Evolutionary conservation across 768 basidiomycete genomes (phyloP).

Genomic region (Leccinellum albellum): DNA sequence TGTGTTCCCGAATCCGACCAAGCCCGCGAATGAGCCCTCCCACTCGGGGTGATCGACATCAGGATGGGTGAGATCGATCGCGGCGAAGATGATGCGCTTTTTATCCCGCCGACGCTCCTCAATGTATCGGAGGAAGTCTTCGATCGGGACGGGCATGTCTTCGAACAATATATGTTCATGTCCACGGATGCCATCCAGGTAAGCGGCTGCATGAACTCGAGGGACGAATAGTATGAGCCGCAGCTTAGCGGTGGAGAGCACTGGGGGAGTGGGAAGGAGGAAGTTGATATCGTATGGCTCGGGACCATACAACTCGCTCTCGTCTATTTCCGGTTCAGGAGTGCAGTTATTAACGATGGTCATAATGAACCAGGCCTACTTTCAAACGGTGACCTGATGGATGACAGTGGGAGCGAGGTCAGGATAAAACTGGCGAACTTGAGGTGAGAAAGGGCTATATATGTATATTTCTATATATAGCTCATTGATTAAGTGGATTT

Average conservation of each 20-base stretch:
- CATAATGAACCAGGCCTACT: slow-evolving; percentile 5
- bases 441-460: background rate
- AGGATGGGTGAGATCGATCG: slow-evolving; percentile 38
- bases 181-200: slow-evolving; percentile 17
- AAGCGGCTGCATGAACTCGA: slow-evolving; percentile 15
- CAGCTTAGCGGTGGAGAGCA: slow-evolving; percentile 13
- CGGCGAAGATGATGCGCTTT: slow-evolving; percentile 31
- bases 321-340: slow-evolving; percentile 8
- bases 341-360: slow-evolving; percentile 17
- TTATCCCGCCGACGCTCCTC: slow-evolving; percentile 10
- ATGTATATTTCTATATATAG: background rate
- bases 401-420: background rate
- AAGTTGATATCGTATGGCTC: slow-evolving; percentile 29
- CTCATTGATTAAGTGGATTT: background rate
- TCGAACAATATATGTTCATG: slow-evolving; percentile 21
- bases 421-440: background rate
- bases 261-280: slow-evolving; percentile 10
- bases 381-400: background rate
- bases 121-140: slow-evolving; percentile 11
- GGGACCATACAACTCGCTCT: slow-evolving; percentile 19
- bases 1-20: slow-evolving; percentile 33
- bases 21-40: slow-evolving; percentile 34
- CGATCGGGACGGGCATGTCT: slow-evolving; percentile 13
- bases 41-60: slow-evolving; percentile 25
- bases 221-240: slow-evolving; percentile 24